A percentile compares a stretch with the other conserved stretches of the same genome.
Conservation (phyloP, 2,329 filamentous ascomycete species). For the Penicillium sp. region DNA sequence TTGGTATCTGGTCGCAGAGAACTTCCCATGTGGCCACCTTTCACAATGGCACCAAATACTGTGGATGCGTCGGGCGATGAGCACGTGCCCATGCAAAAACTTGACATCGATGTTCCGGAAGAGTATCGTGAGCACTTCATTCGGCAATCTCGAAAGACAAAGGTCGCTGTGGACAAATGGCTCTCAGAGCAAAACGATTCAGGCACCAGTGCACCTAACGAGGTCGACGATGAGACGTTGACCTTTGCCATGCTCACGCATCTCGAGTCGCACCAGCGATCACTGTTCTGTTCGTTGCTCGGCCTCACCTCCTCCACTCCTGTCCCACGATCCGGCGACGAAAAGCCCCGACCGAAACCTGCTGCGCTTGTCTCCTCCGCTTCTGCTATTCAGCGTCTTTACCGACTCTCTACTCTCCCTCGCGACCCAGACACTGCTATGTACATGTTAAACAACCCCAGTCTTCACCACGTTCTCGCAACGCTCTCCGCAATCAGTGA, state of each 20-base stretch:
- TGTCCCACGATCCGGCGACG: conserved; percentile 65
- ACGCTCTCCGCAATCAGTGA: conserved; percentile 85
- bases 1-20: conserved; percentile 86
- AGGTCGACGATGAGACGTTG: conserved; percentile 91
- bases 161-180: conserved; percentile 89
- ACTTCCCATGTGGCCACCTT: conserved; percentile 85
- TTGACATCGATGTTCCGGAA: conserved; percentile 92
- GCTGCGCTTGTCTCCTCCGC: conserved; percentile 75
- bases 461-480: conserved; percentile 80
- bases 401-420: conserved; percentile 70
- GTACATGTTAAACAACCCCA: conserved; percentile 79
- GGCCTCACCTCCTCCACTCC: conserved; percentile 57
- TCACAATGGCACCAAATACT: conserved; percentile 66
- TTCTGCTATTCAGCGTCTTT: conserved; percentile 79
- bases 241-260: conserved; percentile 92
- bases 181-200: conserved; percentile 76
- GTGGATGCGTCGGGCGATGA: conserved; percentile 53
- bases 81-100: conserved; percentile 67
- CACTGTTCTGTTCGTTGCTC: conserved; percentile 79
- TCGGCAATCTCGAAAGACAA: conserved; percentile 87
- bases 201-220: conserved; percentile 74
- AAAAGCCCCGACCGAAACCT: conserved; percentile 64
- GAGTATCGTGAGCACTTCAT: conserved; percentile 92
- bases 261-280: conserved; percentile 72
- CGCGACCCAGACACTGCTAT: conserved; percentile 84